Percentiles rank a stretch among this genome's conserved stretches.
phyloP scores from a whole-genome alignment of 1,284 basidiomycete genomes.

The Boletellus sp. region DNA sequence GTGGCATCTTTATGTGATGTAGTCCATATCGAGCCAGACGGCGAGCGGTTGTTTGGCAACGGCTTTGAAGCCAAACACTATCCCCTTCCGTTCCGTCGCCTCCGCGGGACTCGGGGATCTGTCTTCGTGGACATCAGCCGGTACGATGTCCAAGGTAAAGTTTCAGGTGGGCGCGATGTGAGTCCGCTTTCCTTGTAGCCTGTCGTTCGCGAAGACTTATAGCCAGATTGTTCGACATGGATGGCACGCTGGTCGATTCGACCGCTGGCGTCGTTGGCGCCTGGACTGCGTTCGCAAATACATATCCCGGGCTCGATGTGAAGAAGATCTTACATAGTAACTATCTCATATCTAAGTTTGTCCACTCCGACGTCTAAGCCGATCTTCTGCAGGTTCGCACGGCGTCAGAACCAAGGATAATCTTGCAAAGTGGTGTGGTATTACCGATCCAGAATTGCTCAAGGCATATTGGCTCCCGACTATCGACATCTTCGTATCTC shows the following conservation, averaged over 20 bases:
- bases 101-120: too few relatives aligned
- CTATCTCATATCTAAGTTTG: constrained; percentile 14
- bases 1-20: constrained; percentile 51
- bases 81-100: background rate
- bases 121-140: too few relatives aligned
- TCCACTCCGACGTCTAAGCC: background rate
- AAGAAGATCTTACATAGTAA: constrained; percentile 59
- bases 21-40: constrained; percentile 12
- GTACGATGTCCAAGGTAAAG: constrained; percentile 44
- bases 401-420: constrained; percentile 81
- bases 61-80: constrained; percentile 26
- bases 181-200: constrained; percentile 20
- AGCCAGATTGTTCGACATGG: constrained; percentile 71
- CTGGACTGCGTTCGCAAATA: constrained; percentile 62
- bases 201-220: constrained; percentile 8
- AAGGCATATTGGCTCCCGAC: constrained; percentile 43
- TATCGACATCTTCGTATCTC: background rate
- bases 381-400: constrained; percentile 59
- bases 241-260: constrained; percentile 74
- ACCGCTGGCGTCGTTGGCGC: constrained; percentile 72
- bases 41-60: constrained; percentile 28
- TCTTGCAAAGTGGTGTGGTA: constrained; percentile 64
- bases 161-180: constrained; percentile 57
- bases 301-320: constrained; percentile 62
- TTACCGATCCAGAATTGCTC: constrained; percentile 64